Evolutionary conservation across 768 basidiomycete genomes (phyloP), one percentile per base, ranked within the genome.

Genomic region (Kwoniella sp.): DNA sequence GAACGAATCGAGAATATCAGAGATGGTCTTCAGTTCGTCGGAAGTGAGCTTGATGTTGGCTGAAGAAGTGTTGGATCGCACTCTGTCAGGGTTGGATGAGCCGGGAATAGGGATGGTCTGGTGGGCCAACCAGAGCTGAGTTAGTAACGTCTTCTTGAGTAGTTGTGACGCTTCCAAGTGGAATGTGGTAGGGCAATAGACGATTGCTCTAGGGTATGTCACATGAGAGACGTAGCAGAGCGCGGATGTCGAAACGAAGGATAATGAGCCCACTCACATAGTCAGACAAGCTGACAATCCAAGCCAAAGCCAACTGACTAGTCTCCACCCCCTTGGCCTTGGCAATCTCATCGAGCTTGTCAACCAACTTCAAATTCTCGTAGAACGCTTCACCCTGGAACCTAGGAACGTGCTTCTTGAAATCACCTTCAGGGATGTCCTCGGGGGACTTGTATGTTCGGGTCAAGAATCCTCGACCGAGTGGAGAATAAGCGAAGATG

Each of bases 401-500:
- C 10, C 84, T 80, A 25, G 83, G 82, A n/a, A 81, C 33, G 1
- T 56, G 33, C 25, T 69, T 68, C n/a, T 84, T 82, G 30, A 80
- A 62, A 63, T 84, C 83, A 29, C 82, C 83, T 66, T 81, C 83
- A 73, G 69, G 37, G 24, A 80, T 70, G 58, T 82, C 81, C 17
- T 78, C 78, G 27, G 67, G 67, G 0, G 63, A 61, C 67, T 76
- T 79, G 61, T 72, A 78, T 22, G 69, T 70, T 8, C 80, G 71
- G 2, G 78, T 75, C 26, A 82, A 68, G 67, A 80, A 73, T 15
- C 81, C 81, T 52, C 78, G 65, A n/a, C 80, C 80, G n/a, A 80
- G 69, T 10, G 80, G 80, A n/a, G 86, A 85, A 71, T 89, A 88
- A 29, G 83, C 87, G 13, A 85, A 73, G n/a, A 88, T 83, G 3